Evolutionary conservation across 345 rosid genomes (phyloP).

Genomic region (Geranium brycei): DNA sequence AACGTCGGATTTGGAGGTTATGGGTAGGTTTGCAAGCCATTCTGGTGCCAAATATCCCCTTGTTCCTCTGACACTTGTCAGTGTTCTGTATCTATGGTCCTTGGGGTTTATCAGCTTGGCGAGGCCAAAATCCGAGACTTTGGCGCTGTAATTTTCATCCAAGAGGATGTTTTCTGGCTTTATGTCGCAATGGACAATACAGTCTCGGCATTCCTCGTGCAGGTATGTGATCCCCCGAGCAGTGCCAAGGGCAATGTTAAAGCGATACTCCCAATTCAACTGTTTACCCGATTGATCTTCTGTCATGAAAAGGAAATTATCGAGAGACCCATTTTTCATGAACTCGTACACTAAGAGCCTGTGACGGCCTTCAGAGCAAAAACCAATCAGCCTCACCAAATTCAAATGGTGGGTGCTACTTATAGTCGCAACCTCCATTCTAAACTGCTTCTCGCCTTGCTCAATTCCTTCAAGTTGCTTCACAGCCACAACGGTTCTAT

Average conservation of each 20-base stretch:
- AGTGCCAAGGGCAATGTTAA: constrained; percentile 37
- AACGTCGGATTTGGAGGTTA: constrained; percentile 44
- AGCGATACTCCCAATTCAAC: constrained; percentile 35
- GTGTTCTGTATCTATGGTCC: constrained; percentile 18
- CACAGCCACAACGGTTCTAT: constrained; percentile 31
- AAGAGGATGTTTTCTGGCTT: constrained; percentile 54
- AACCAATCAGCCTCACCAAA: constrained; percentile 47
- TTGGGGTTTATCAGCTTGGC: constrained; percentile 27
- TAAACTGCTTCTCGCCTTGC: constrained; percentile 41
- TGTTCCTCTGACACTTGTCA: constrained; percentile 30
- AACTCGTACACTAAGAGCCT: constrained; percentile 49
- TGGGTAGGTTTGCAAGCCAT: constrained; percentile 36
- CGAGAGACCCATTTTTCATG: constrained; percentile 46
- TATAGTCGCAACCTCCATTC: constrained; percentile 44
- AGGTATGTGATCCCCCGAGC: constrained; percentile 47
- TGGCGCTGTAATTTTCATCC: constrained; percentile 35
- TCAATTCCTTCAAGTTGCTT: constrained; percentile 40
- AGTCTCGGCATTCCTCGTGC: constrained; percentile 47
- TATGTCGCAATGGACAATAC: constrained; percentile 38
- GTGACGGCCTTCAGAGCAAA: constrained; percentile 41
- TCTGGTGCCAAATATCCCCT: constrained; percentile 49
- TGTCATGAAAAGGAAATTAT: constrained; percentile 29
- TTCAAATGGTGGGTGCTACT: constrained; percentile 58
- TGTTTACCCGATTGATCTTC: constrained; percentile 17
- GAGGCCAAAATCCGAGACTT: constrained; percentile 49